Evolutionary conservation across 2,329 filamentous ascomycete genomes (phyloP).

Genomic region (Colletotrichum navitas): DNA sequence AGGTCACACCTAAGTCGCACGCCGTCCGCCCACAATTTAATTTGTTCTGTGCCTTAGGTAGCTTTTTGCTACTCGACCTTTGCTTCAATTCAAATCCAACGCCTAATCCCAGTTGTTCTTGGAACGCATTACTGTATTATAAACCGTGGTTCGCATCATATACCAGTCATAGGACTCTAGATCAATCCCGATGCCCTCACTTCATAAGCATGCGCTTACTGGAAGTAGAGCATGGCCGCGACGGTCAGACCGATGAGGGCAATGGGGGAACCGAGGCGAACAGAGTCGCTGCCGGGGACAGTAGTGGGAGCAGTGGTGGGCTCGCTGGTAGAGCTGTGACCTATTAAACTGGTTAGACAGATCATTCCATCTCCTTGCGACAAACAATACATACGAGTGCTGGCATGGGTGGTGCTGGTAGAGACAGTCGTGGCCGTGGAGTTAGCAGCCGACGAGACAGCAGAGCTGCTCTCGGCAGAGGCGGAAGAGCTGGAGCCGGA

Average conservation of each 20-base stretch:
- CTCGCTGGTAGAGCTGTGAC: conserved; percentile 47
- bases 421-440: conserved; percentile 33
- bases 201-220: conserved; percentile 48
- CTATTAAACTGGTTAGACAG: conserved; percentile 31
- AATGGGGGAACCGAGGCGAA: conserved; percentile 53
- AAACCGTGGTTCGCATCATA: conserved; percentile 40
- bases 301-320: conserved; percentile 53
- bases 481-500: conserved; percentile 29
- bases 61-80: conserved; percentile 26
- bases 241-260: conserved; percentile 56
- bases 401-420: conserved; percentile 40
- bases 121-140: conserved; percentile 41
- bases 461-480: conserved; percentile 36
- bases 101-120: conserved; percentile 35
- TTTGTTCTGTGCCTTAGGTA: not conserved
- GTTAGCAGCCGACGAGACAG: conserved; percentile 41
- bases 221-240: conserved; percentile 57
- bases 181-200: conserved; percentile 3
- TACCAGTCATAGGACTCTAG: conserved; percentile 21
- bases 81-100: conserved; percentile 35
- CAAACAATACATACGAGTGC: conserved; percentile 31
- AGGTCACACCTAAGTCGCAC: conserved; percentile 21
- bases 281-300: conserved; percentile 44
- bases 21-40: conserved; percentile 3
- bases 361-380: not conserved